A percentile compares a stretch with the other conserved stretches of the same genome.
phyloP scores from a whole-genome alignment of 2,329 filamentous ascomycete genomes.

The Nectriaceae sp. region DNA sequence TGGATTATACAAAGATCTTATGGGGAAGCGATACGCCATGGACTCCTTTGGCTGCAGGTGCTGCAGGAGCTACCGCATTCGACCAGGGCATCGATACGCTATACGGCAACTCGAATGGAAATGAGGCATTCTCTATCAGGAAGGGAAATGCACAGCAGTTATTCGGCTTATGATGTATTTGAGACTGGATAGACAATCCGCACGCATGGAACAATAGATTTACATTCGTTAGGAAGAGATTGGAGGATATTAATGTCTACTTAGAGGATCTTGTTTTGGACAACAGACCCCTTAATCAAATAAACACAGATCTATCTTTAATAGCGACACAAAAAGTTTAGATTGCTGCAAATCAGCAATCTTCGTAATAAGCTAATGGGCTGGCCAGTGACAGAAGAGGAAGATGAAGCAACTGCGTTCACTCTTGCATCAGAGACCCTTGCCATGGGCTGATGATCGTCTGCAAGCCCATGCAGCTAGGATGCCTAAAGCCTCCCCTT shows the following conservation, averaged over 20 bases:
- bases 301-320: no score
- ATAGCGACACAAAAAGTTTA: no score
- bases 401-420: no score
- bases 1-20: conserved; percentile 19
- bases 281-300: no score
- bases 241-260: not conserved
- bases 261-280: not conserved
- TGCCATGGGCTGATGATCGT: no score
- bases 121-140: conserved; percentile 1
- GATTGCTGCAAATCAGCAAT: no score
- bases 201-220: not conserved
- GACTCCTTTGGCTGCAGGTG: conserved; percentile 16
- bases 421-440: no score
- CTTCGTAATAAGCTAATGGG: no score
- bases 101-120: not conserved
- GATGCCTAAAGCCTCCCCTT: no score
- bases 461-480: no score
- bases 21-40: conserved; percentile 25
- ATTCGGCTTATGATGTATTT: not conserved
- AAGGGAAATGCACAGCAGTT: conserved; percentile 4
- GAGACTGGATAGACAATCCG: not conserved
- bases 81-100: conserved; percentile 3
- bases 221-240: not conserved
- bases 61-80: conserved; percentile 1
- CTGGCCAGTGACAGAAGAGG: no score